phyloP scores from a whole-genome alignment of 306 rosid genomes.

The Heteromeles arbutifolia region DNA sequence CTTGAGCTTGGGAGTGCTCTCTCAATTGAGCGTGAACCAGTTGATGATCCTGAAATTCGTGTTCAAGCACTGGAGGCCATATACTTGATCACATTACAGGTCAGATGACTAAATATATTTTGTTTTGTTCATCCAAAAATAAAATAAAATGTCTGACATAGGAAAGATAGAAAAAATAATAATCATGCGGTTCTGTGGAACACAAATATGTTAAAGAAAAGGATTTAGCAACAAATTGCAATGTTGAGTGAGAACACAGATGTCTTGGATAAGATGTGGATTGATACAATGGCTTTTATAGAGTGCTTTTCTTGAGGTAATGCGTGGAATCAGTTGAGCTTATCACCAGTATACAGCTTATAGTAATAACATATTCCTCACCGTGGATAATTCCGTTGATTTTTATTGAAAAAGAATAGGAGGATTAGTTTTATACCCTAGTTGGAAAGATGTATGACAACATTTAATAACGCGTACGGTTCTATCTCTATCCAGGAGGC shows the following conservation, averaged over 20 bases:
- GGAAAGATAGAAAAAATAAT: background rate
- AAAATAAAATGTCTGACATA: background rate
- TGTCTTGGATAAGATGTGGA: background rate
- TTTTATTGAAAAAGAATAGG: no score
- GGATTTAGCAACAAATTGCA: background rate
- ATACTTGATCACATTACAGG: slow-evolving; percentile 82
- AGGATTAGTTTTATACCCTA: background rate
- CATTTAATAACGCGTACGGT: background rate
- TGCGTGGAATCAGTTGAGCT: no score
- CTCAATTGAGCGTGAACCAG: slow-evolving; percentile 82
- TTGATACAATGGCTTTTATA: background rate
- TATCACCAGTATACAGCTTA: no score
- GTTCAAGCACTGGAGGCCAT: slow-evolving; percentile 78
- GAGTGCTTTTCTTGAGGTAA: background rate
- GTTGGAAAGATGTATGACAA: background rate
- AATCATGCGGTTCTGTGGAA: background rate
- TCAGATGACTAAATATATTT: slow-evolving; percentile 10
- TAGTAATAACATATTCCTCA: no score
- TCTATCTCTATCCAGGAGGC: slow-evolving; percentile 52
- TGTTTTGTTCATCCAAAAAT: background rate
- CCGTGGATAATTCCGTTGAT: background rate
- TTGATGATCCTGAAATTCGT: slow-evolving; percentile 72
- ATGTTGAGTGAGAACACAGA: background rate
- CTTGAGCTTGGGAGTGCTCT: slow-evolving; percentile 85
- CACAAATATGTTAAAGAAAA: background rate